Percentiles rank a stretch among this genome's conserved stretches.
Evolutionary conservation across 2,329 filamentous ascomycete genomes (phyloP).

Genomic region (Tolypocladium inflatum): DNA sequence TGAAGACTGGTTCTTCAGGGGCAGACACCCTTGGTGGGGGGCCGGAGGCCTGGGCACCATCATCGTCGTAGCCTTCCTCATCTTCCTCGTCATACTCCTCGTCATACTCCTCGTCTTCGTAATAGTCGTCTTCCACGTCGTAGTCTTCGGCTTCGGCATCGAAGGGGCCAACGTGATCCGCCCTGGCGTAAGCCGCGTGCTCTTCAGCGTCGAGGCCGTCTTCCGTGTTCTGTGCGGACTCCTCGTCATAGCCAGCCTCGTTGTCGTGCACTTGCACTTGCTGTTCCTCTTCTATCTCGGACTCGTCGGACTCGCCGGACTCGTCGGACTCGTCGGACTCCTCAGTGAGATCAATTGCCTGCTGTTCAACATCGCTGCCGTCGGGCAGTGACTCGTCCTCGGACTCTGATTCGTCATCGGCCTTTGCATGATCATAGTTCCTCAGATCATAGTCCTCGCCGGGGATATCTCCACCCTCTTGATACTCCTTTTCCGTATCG

Average conservation of each 20-base stretch:
- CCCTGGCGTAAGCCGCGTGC: background rate
- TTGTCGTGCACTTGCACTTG: background rate
- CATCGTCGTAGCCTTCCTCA: slow-evolving; percentile 4
- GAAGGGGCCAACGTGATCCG: background rate
- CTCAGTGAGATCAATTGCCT: slow-evolving; percentile 20
- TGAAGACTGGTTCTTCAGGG: slow-evolving; percentile 29
- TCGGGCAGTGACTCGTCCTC: slow-evolving; percentile 6
- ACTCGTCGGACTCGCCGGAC: slow-evolving; percentile 2
- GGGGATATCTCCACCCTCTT: slow-evolving; percentile 16
- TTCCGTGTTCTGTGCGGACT: background rate
- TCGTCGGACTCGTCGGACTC: slow-evolving; percentile 13
- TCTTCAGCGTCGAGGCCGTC: background rate
- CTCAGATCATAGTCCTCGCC: slow-evolving; percentile 24
- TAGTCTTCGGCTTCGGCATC: background rate
- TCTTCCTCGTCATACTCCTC: slow-evolving; percentile 1
- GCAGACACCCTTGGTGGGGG: slow-evolving; percentile 5
- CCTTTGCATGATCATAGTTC: slow-evolving; percentile 20
- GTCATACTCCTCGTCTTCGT: background rate
- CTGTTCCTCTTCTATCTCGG: slow-evolving; percentile 9
- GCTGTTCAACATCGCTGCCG: slow-evolving; percentile 7
- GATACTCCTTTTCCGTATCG: slow-evolving; percentile 11
- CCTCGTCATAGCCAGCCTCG: background rate
- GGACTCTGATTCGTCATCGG: slow-evolving; percentile 19
- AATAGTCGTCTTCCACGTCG: background rate
- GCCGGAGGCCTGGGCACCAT: slow-evolving; percentile 1